phyloP scores from a whole-genome alignment of 192 early-diverging fungal genomes.

The Umbelopsis sp. region DNA sequence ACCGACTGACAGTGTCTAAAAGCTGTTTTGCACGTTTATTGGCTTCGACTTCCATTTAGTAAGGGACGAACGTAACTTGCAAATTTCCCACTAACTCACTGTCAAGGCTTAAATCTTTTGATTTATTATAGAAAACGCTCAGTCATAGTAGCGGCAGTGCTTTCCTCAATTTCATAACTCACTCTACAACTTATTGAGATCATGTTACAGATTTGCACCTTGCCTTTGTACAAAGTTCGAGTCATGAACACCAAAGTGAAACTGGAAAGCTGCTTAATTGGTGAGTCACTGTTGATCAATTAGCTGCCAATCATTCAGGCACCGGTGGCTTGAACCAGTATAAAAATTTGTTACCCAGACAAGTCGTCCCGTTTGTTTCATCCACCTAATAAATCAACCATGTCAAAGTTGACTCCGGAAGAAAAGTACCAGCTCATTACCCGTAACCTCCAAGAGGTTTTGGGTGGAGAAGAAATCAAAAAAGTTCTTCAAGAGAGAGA shows the following conservation, averaged over 20 bases:
- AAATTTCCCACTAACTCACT: constrained; percentile 1
- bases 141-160: too few relatives aligned
- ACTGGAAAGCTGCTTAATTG: too few relatives aligned
- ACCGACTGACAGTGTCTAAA: neutral
- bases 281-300: too few relatives aligned
- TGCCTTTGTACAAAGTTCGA: too few relatives aligned
- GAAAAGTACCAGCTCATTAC: constrained; percentile 85
- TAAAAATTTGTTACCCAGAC: constrained; percentile 3
- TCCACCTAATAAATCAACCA: neutral
- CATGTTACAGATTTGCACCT: too few relatives aligned
- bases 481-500: constrained; percentile 86
- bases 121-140: too few relatives aligned
- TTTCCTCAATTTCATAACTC: too few relatives aligned
- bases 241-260: too few relatives aligned
- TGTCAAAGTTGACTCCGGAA: constrained; percentile 51
- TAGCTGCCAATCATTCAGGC: too few relatives aligned
- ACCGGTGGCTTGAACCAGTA: too few relatives aligned
- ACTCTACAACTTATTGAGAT: too few relatives aligned
- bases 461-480: constrained; percentile 88
- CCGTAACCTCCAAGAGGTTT: constrained; percentile 91
- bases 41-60: neutral
- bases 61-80: neutral
- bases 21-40: neutral
- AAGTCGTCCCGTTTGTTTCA: neutral
- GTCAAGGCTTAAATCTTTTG: too few relatives aligned